Percentiles rank a stretch among this genome's conserved stretches.
Conservation (phyloP, 495 filamentous ascomycete genomes). For the Talaromyces adpressus region DNA sequence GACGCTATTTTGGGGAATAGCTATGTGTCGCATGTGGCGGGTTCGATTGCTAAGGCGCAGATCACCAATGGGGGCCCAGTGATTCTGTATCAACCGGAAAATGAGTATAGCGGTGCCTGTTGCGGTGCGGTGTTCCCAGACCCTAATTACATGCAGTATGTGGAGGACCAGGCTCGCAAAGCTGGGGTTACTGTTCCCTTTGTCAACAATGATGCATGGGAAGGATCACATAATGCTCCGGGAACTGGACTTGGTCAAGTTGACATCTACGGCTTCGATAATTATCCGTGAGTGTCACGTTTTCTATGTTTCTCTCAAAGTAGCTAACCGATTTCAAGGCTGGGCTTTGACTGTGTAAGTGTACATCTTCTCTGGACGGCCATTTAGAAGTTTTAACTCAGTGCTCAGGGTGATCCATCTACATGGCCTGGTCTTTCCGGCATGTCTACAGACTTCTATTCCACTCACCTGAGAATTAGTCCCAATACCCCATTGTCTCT, state of each 20-base stretch:
- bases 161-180: constrained; percentile 59
- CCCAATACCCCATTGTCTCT: constrained; percentile 51
- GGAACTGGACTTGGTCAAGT: constrained; percentile 54
- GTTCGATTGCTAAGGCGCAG: constrained; percentile 63
- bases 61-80: constrained; percentile 74
- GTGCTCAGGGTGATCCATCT: constrained; percentile 29
- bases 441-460: constrained; percentile 39
- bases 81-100: constrained; percentile 72
- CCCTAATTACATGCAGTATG: constrained; percentile 58
- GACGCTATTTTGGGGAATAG: constrained; percentile 26
- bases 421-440: constrained; percentile 37
- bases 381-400: constrained; percentile 9
- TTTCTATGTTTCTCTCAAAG: background rate
- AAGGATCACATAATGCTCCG: constrained; percentile 54
- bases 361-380: background rate
- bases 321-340: constrained; percentile 14
- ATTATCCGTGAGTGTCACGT: constrained; percentile 45
- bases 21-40: constrained; percentile 47
- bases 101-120: constrained; percentile 56
- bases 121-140: constrained; percentile 45
- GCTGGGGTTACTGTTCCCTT: constrained; percentile 70
- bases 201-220: constrained; percentile 64
- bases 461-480: constrained; percentile 47
- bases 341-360: constrained; percentile 52
- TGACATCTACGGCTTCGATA: constrained; percentile 74